These are phyloP conservation scores for Prunus mira DNA, from an alignment of 306 rosid species.

Conservation along the genomic window DNA sequence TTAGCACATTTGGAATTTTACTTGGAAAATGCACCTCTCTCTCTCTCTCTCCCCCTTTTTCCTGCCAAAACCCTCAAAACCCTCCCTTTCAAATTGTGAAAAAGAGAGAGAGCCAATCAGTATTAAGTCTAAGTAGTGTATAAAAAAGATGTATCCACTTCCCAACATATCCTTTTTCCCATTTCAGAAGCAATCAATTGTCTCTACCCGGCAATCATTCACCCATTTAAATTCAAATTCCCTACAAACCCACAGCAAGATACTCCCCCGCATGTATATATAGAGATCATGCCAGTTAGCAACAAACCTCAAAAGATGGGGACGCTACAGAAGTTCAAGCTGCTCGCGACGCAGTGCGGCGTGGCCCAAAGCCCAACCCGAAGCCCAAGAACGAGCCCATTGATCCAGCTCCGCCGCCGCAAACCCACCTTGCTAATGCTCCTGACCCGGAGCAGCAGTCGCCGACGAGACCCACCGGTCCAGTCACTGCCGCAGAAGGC, in stretches of 20 bases:
- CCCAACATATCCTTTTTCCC: conserved; percentile 52
- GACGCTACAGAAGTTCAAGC: conserved; percentile 72
- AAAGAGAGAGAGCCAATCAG: conserved; percentile 6
- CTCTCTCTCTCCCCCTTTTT: neutral
- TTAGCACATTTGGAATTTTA: conserved; percentile 15
- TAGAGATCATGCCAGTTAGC: neutral
- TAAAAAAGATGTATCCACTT: conserved; percentile 8
- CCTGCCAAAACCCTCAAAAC: neutral
- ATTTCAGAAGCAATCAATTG: conserved; percentile 43
- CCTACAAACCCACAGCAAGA: neutral
- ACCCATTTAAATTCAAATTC: conserved; percentile 53
- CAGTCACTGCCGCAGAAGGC: conserved; percentile 27
- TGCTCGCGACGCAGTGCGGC: conserved; percentile 73
- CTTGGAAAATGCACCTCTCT: conserved; percentile 35
- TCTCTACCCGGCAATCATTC: conserved; percentile 28
- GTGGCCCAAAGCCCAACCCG: conserved; percentile 65
- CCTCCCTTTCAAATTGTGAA: neutral
- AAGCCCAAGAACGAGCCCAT: conserved; percentile 78
- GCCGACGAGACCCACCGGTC: conserved; percentile 31
- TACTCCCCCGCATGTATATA: neutral
- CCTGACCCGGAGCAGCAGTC: conserved; percentile 43
- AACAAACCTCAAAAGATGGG: conserved; percentile 48
- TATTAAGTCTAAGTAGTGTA: neutral
- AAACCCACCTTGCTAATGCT: conserved; percentile 58
- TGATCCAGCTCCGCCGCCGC: conserved; percentile 69